Evolutionary conservation across 495 filamentous ascomycete genomes (phyloP), one percentile per base, ranked within the genome.

Genomic region (Podospora pseudocomata): DNA sequence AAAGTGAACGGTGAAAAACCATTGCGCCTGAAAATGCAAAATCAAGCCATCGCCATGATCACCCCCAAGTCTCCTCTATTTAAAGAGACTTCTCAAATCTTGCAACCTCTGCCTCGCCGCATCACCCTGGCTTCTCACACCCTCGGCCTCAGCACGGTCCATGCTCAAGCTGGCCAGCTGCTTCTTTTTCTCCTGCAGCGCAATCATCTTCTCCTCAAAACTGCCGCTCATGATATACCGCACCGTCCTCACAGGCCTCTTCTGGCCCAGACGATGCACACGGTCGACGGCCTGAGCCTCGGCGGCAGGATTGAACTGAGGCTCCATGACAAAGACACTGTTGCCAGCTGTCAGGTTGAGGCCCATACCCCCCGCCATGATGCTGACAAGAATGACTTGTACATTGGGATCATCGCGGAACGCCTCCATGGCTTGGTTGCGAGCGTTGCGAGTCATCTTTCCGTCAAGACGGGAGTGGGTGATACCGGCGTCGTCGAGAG

Each of bases 271-370:
- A 19, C 95, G 90, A 75, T 99, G 95, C 27, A 99, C 90, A 57
- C 95, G 91, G 73, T 99, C 95, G 7, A 99, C 84, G 4, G 95
- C 95, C 76, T 99, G 95, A 5, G 93, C 92, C 71, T 98, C 94
- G 0, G 93, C 91, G 5, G 93, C 94, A 2, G 95, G 95, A 76
- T 99, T 99, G 76, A 92, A 99, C 71, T 97, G 93, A 2, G 95
- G 95, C 78, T 99, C 95, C 95, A 99, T 97, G 59, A 98, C 90
- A 73, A 93, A 99, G 15, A 94, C 95, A 53, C 87, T 88, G 74
- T 88, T 94, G 26, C 89, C 95, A 3, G 89, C 81, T 0, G 93
- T 97, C 26, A 99, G 83, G 73, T 99, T 99, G 39, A 99, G 86
- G 44, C 94, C 95, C 20, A 97, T 85, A 39, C 95, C 95, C 66